Conservation (phyloP, 257 asterid species). For the Pogostemon cablin region DNA sequence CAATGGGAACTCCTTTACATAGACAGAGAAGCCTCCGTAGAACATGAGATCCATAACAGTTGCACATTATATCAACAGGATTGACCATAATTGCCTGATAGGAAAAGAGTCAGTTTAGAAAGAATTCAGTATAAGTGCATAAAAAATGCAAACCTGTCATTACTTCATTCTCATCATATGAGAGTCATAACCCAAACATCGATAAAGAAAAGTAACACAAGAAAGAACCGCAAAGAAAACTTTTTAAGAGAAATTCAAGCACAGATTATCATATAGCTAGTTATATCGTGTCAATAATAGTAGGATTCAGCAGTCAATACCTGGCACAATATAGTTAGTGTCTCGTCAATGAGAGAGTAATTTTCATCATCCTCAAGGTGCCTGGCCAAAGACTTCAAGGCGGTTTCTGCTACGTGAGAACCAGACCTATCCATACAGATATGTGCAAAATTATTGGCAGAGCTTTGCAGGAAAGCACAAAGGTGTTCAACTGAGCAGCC, state of each 20-base stretch:
- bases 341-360: slow-evolving; percentile 58
- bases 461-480: slow-evolving; percentile 68
- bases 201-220: slow-evolving; percentile 9
- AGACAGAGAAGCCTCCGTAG: slow-evolving; percentile 86
- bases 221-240: slow-evolving; percentile 6
- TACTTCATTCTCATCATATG: slow-evolving; percentile 9
- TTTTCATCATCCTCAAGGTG: slow-evolving; percentile 72
- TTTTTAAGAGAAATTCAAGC: neutral
- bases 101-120: slow-evolving; percentile 20
- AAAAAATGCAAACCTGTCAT: slow-evolving; percentile 8
- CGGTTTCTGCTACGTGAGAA: slow-evolving; percentile 96
- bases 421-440: slow-evolving; percentile 88
- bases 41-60: slow-evolving; percentile 94
- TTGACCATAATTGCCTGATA: slow-evolving; percentile 65
- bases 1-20: slow-evolving; percentile 82
- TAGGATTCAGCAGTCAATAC: slow-evolving; percentile 40
- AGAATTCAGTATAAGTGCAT: slow-evolving; percentile 5
- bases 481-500: slow-evolving; percentile 78
- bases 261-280: slow-evolving; percentile 12
- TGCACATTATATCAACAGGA: slow-evolving; percentile 82
- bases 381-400: slow-evolving; percentile 73
- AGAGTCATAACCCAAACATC: neutral
- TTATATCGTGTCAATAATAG: slow-evolving; percentile 1
- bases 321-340: slow-evolving; percentile 64
- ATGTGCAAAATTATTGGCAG: slow-evolving; percentile 57